A percentile compares a stretch with the other conserved stretches of the same genome.
Evolutionary conservation across 768 basidiomycete genomes (phyloP).

Genomic region (Pleurotus tuber-regium): DNA sequence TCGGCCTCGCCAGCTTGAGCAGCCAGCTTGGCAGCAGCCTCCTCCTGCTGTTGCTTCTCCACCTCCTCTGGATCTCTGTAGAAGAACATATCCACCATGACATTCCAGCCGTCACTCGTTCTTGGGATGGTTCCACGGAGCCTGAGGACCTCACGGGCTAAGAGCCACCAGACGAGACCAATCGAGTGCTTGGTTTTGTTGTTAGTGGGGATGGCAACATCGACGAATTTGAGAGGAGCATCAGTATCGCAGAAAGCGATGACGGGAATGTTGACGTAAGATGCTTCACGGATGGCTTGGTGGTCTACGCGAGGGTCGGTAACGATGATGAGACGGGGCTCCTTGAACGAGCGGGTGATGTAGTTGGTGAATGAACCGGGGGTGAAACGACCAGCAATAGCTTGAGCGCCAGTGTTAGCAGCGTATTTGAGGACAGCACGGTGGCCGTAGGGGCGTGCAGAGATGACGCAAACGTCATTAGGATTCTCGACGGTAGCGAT

Average conservation of each 20-base stretch:
- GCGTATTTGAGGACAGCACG: slow-evolving; percentile 99
- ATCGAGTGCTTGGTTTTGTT: slow-evolving; percentile 99
- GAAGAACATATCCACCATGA: slow-evolving; percentile 99
- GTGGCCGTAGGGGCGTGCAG: slow-evolving; percentile 98
- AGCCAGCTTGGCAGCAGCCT: slow-evolving; percentile 81
- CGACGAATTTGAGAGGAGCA: slow-evolving; percentile 95
- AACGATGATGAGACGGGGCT: slow-evolving; percentile 96
- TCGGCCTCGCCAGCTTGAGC: slow-evolving; percentile 53
- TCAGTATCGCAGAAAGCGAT: slow-evolving; percentile 99
- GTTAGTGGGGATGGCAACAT: slow-evolving; percentile 98
- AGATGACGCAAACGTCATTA: slow-evolving; percentile 96
- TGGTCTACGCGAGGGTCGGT: slow-evolving; percentile 99
- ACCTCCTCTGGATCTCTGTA: slow-evolving; percentile 99
- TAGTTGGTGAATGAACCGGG: slow-evolving; percentile 99
- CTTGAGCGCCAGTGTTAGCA: slow-evolving; percentile 96
- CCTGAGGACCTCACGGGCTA: slow-evolving; percentile 95
- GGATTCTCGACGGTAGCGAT: slow-evolving; percentile 99
- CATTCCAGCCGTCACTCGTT: slow-evolving; percentile 90
- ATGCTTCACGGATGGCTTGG: slow-evolving; percentile 99
- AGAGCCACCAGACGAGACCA: slow-evolving; percentile 97
- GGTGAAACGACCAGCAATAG: slow-evolving; percentile 99
- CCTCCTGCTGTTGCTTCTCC: slow-evolving; percentile 96
- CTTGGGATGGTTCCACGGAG: slow-evolving; percentile 92
- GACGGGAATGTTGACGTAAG: slow-evolving; percentile 99
- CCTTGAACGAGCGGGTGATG: slow-evolving; percentile 99